Evolutionary conservation across 106 monocot species (phyloP).

Genomic region (Dioscorea alata): DNA sequence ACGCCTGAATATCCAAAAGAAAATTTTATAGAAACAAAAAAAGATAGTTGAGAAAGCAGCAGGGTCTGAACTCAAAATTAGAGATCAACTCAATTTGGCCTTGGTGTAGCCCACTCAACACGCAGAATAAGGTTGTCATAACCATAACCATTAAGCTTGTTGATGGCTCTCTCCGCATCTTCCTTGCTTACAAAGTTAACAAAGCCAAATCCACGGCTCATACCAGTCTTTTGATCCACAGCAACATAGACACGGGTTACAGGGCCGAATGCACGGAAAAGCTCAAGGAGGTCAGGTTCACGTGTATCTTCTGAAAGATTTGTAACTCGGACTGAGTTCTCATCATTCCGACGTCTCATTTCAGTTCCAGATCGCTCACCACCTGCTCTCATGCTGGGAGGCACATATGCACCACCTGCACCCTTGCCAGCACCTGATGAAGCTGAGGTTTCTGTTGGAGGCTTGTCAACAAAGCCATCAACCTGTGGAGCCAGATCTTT

Average conservation of each 20-base stretch:
- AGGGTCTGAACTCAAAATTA: neutral
- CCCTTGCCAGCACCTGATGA: slow-evolving; percentile 28
- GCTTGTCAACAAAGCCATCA: slow-evolving; percentile 41
- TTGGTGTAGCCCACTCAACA: slow-evolving; percentile 88
- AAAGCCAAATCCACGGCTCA: slow-evolving; percentile 85
- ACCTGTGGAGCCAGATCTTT: slow-evolving; percentile 61
- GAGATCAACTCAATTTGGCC: slow-evolving; percentile 36
- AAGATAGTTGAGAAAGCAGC: too few species aligned
- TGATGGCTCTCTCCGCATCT: slow-evolving; percentile 86
- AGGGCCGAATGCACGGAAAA: slow-evolving; percentile 79
- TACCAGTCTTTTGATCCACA: slow-evolving; percentile 81
- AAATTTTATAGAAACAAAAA: too few species aligned
- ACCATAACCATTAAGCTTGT: slow-evolving; percentile 94
- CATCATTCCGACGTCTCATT: slow-evolving; percentile 83
- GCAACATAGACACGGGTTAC: slow-evolving; percentile 87
- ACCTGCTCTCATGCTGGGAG: slow-evolving; percentile 62
- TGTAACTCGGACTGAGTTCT: slow-evolving; percentile 87
- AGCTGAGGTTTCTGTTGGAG: slow-evolving; percentile 23
- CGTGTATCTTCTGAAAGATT: slow-evolving; percentile 92
- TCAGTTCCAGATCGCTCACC: slow-evolving; percentile 26
- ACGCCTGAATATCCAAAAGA: too few species aligned
- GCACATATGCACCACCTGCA: slow-evolving; percentile 32
- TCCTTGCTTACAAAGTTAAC: slow-evolving; percentile 82
- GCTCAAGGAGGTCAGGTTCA: slow-evolving; percentile 81
- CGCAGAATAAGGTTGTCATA: slow-evolving; percentile 90